phyloP scores from a whole-genome alignment of 345 rosid genomes.

The Pelargonium nanum region DNA sequence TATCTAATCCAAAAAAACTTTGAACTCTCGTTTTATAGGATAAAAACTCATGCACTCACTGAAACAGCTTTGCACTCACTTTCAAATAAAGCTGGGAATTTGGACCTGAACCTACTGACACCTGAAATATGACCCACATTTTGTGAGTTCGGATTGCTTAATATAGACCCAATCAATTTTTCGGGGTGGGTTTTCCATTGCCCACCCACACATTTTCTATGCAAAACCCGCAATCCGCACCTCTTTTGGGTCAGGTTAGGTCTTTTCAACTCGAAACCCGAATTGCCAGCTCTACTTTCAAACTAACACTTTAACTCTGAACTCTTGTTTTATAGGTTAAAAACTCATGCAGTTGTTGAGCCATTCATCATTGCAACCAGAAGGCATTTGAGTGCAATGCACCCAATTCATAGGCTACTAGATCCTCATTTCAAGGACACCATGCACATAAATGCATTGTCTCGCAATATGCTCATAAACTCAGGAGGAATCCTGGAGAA shows the following conservation, averaged over 20 bases:
- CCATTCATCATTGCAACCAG: conserved; percentile 64
- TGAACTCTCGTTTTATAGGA: conserved; percentile 26
- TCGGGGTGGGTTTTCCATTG: too few relatives aligned
- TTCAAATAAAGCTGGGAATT: background rate
- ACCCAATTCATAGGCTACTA: conserved; percentile 48
- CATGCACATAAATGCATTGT: conserved; percentile 53
- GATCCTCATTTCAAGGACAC: conserved; percentile 70
- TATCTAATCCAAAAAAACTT: background rate
- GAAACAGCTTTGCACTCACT: background rate
- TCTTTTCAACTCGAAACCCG: too few relatives aligned
- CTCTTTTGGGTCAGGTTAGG: too few relatives aligned
- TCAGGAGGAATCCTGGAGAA: conserved; percentile 55
- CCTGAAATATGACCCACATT: too few relatives aligned
- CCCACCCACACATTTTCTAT: too few relatives aligned
- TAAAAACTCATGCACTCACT: conserved; percentile 54
- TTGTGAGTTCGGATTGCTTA: too few relatives aligned
- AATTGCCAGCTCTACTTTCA: too few relatives aligned
- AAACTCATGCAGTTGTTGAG: conserved; percentile 58
- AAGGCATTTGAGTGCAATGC: conserved; percentile 56
- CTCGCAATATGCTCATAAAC: conserved; percentile 33
- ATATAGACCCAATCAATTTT: too few relatives aligned
- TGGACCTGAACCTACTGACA: background rate
- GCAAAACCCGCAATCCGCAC: too few relatives aligned
- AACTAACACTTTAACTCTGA: background rate
- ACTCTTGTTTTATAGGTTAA: conserved; percentile 37